A percentile compares a stretch with the other conserved stretches of the same genome.
Conservation (phyloP, 306 rosid species). For the Quercus mongolica region DNA sequence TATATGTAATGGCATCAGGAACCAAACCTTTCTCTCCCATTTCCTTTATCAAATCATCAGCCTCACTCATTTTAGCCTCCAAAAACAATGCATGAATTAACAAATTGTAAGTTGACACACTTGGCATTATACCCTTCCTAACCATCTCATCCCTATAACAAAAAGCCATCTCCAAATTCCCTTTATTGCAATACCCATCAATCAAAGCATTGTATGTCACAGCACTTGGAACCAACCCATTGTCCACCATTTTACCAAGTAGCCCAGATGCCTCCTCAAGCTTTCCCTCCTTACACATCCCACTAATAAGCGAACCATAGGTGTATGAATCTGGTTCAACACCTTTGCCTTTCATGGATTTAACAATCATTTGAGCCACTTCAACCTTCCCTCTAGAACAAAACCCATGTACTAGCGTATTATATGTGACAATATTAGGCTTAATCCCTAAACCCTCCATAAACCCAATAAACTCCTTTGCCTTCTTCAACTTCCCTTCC, state of each 20-base stretch:
- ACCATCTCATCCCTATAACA: constrained; percentile 61
- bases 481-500: constrained; percentile 79
- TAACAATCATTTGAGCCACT: constrained; percentile 41
- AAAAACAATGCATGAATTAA: constrained; percentile 77
- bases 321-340: constrained; percentile 65
- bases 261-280: constrained; percentile 62
- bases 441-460: constrained; percentile 63
- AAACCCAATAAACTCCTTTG: constrained; percentile 58
- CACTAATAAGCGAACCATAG: constrained; percentile 55
- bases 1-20: constrained; percentile 71
- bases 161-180: constrained; percentile 68
- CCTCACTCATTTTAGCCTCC: constrained; percentile 58
- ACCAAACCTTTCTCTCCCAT: constrained; percentile 58
- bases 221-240: constrained; percentile 54
- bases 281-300: constrained; percentile 61
- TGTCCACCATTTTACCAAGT: constrained; percentile 46
- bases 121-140: constrained; percentile 50
- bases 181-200: constrained; percentile 72
- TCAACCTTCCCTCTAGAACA: constrained; percentile 53
- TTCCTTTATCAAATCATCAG: constrained; percentile 53
- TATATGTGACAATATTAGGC: constrained; percentile 70
- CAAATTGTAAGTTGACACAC: constrained; percentile 67
- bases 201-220: constrained; percentile 74
- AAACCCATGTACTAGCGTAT: constrained; percentile 63
- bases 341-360: constrained; percentile 53